Base-by-base conservation (phyloP, 129 eudicot species). In the Helianthus tuberosus region DNA sequence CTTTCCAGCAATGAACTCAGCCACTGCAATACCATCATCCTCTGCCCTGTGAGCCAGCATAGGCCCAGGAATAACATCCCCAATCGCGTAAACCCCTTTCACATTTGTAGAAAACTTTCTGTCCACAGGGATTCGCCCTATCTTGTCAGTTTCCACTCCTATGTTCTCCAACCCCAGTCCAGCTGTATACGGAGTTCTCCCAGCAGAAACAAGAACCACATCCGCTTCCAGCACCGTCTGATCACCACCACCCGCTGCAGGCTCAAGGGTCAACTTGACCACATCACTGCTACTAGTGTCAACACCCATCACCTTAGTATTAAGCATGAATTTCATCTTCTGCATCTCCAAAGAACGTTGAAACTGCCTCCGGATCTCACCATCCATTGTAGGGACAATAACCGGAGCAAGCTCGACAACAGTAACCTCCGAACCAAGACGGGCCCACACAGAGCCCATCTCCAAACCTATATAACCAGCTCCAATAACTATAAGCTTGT, bases 381-480 rank as follows among this genome's bases (percentile, higher is more conserved):
- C 89, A 16, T 92, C 96, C 97, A 92, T 92, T 50, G 93, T 76
- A 3, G 97, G 97, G 76, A 92, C 96, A 46, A 92, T 92, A 39
- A 83, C 96, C 0, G 96, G 73, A n/a, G 96, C 97, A 63, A 92
- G 89, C 50, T 92, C 97, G 3, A 92, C 96, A 10, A 92, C 97
- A 1, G 88, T 87, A 13, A 92, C 96, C 61, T 89, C 91, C 8
- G 97, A 92, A 41, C 97, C 97, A 49, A 92, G 86, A 52, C 97
- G 96, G 10, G 89, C 93, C 97, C 97, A 91, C 5, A 89, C 97
- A 0, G 97, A 91, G n/a, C 97, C 97, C 97, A 91, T 91, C 73
- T 91, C 97, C 25, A 91, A 91, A n/a, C 97, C 97, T 27, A 91
- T 91, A 50, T 89, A 91, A 16, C 97, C 93, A 44, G 96, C 97